phyloP scores from a whole-genome alignment of 1,284 basidiomycete species.

The Schizophyllum commune region DNA sequence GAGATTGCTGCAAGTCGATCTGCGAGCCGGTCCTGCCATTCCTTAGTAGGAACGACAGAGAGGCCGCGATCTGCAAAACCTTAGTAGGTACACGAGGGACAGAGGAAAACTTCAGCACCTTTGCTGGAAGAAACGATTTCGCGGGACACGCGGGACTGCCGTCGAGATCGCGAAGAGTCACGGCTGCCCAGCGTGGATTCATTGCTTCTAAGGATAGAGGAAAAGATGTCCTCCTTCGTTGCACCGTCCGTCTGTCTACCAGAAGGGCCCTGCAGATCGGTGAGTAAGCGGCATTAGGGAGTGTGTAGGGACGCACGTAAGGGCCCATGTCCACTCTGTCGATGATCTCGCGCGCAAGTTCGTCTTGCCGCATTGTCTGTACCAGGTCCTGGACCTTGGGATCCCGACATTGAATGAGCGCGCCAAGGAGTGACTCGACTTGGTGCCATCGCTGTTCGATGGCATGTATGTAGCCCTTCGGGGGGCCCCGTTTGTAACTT shows the following conservation, averaged over 20 bases:
- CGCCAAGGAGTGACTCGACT: slow-evolving; percentile 77
- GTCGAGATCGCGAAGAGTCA: slow-evolving; percentile 59
- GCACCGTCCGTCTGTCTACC: slow-evolving; percentile 45
- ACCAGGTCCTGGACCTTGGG: slow-evolving; percentile 63
- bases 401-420: slow-evolving; percentile 68
- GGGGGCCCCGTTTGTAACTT: slow-evolving; percentile 79
- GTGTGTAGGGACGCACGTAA: slow-evolving; percentile 41
- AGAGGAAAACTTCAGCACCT: slow-evolving; percentile 30
- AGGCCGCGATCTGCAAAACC: slow-evolving; percentile 42
- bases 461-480: slow-evolving; percentile 85
- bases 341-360: slow-evolving; percentile 64
- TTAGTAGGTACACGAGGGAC: background rate
- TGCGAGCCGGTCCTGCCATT: slow-evolving; percentile 70
- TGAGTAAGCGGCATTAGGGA: slow-evolving; percentile 7
- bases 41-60: slow-evolving; percentile 57
- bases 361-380: slow-evolving; percentile 60
- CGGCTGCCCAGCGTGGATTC: slow-evolving; percentile 30
- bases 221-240: slow-evolving; percentile 64
- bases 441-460: slow-evolving; percentile 87
- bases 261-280: slow-evolving; percentile 46
- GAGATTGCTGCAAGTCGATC: slow-evolving; percentile 37
- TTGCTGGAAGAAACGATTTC: slow-evolving; percentile 66
- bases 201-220: slow-evolving; percentile 57
- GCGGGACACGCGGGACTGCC: slow-evolving; percentile 67
- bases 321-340: slow-evolving; percentile 67